Evolutionary conservation across 129 eudicot genomes (phyloP), one percentile per base, ranked within the genome.

Genomic region (Pittosporum tobira): DNA sequence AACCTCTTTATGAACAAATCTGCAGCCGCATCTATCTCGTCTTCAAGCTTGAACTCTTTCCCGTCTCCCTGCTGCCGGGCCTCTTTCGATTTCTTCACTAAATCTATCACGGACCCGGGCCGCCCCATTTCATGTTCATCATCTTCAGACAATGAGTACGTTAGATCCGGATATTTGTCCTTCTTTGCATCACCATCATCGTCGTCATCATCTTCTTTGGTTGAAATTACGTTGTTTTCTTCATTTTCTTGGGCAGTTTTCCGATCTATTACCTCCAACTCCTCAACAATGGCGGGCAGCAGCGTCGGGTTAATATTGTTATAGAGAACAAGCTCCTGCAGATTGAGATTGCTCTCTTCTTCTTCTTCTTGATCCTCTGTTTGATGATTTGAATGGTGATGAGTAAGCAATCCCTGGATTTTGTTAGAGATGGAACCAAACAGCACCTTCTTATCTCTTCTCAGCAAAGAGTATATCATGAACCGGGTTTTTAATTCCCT

Each of bases 1-100:
- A 59, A 59, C 25, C 66, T 42, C 48, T 59, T 52, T n/a, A 59
- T 68, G 61, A 68, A 68, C 54, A 68, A 60, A 54, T 68, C 67
- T 22, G 73, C 67, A 46, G 51, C 60, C 44, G 34, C 46, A 53
- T 67, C 72, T 31, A 67, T 57, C 8, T 70, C 62, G 15, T 70
- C 63, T 54, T 70, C 74, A 8, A 70, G 67, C 26, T 12, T 51
- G 53, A 62, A 68, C 20, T 60, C 44, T 64, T 42, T 27, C 9
- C 67, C 68, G 13, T 50, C 57, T 12, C 31, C 21, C 7, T 12
- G 44, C 12, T 56, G 20, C 21, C 1, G 44, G 36, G 45, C 44
- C 20, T 68, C 66, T 23, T 31, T 59, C 0, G 49, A 24, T 30
- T 30, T 67, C 55, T 66, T 55, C 21, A 50, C 60, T 51, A 64